These are phyloP conservation scores for Trichoderma pleuroti DNA, from an alignment of 2,329 filamentous ascomycete genomes.

Conservation along the genomic window DNA sequence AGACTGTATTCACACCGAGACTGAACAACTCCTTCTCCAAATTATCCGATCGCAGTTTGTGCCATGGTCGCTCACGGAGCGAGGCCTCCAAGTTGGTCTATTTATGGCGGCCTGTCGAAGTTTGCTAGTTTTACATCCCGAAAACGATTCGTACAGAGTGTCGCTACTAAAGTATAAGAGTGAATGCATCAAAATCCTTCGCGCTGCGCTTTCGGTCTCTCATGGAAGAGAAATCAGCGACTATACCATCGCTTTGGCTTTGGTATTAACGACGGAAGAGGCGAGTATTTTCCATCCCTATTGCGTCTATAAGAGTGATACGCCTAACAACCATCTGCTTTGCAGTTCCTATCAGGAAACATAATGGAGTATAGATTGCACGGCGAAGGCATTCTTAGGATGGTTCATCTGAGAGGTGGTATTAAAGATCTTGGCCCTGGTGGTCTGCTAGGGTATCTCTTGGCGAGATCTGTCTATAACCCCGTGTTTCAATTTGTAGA, in stretches of 20 bases:
- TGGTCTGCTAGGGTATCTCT: background rate
- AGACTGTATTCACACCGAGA: background rate
- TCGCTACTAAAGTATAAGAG: slow-evolving; percentile 5
- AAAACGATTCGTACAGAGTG: slow-evolving; percentile 2
- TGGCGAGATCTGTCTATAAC: slow-evolving; percentile 11
- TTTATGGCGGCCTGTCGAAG: slow-evolving; percentile 14
- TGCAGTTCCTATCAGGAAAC: background rate
- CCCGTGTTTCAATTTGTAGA: slow-evolving; percentile 1
- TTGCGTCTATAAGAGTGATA: no score
- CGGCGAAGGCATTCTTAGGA: slow-evolving; percentile 3
- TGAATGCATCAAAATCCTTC: slow-evolving; percentile 5
- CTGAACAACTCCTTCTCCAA: background rate
- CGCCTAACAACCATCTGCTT: background rate
- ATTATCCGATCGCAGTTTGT: slow-evolving; percentile 6
- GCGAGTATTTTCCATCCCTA: background rate
- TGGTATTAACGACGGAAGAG: slow-evolving; percentile 11
- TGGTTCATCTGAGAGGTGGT: slow-evolving; percentile 8
- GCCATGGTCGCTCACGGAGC: slow-evolving; percentile 14
- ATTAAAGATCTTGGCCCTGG: background rate
- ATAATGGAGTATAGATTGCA: background rate
- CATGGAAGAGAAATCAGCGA: background rate
- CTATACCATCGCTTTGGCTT: slow-evolving; percentile 8
- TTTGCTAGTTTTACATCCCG: background rate
- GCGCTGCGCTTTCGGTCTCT: background rate
- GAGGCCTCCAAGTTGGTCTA: background rate